Evolutionary conservation across 148 eudicot genomes (phyloP), one percentile per base, ranked within the genome.

Genomic region (Camellia lanceoleosa): DNA sequence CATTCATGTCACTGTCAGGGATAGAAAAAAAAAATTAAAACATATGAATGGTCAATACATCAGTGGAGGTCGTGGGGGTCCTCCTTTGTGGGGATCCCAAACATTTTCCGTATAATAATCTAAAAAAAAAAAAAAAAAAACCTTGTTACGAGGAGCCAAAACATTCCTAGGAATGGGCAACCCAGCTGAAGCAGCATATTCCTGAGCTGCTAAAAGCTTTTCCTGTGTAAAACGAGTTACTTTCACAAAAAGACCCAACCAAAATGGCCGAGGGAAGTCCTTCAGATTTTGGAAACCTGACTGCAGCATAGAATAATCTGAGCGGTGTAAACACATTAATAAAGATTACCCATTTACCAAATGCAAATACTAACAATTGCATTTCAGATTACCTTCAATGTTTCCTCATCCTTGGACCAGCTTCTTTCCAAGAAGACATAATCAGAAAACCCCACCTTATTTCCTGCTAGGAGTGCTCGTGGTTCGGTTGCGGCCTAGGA

Each of bases 201-300:
- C 90, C 84, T 94, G 98, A 84, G 98, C 97, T 68, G 91, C 97
- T 78, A 82, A 63, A 72, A 94, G 92, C 87, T 94, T 94, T 59
- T 89, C 91, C 68, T 88, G 89, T 5, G 95, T 92, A 82, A 94
- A 91, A 18, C 97, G 90, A 55, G 95, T 92, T 68, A 94, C 98
- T 83, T 94, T 97, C 7, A 93, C 98, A 85, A 91, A 95, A 75
- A 95, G 92, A 75, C 94, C 98, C 83, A 95, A 68, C 97, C 98
- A 95, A 83, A 95, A 95, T 71, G 98, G 94, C 43, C 76, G 88
- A 77, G 97, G 98, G 83, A 85, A 95, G 84, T 95, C 97, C 77
- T 80, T 86, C 44, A 95, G 88, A 71, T 87, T 83, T 78, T 89
- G 88, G 84, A 93, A 81, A 81, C 97, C 96, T 76, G 69, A 82